Percentiles rank a stretch among this genome's conserved stretches.
phyloP scores from a whole-genome alignment of 805 yeast genomes.

The Hanseniaspora thailandica region DNA sequence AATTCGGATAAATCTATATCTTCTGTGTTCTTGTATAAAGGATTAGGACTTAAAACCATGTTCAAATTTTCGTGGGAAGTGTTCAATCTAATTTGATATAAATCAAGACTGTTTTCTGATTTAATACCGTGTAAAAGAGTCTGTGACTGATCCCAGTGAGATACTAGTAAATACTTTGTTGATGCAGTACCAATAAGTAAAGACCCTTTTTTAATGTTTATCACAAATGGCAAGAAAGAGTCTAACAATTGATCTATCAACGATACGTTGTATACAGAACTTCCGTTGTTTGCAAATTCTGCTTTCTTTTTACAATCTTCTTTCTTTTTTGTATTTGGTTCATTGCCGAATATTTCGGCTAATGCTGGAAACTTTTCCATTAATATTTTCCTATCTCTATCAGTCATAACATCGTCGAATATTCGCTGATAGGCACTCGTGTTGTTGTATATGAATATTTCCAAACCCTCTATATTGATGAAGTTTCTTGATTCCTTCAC shows the following conservation, averaged over 20 bases:
- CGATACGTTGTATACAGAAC: constrained; percentile 20
- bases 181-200: constrained; percentile 66
- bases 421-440: constrained; percentile 63
- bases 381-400: constrained; percentile 10
- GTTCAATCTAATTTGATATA: constrained; percentile 38
- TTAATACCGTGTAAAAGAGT: constrained; percentile 48
- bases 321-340: neutral
- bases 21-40: constrained; percentile 38
- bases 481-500: constrained; percentile 32
- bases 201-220: constrained; percentile 55
- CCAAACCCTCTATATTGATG: constrained; percentile 62
- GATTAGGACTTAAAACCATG: constrained; percentile 56
- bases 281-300: constrained; percentile 22
- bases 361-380: constrained; percentile 3
- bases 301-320: neutral
- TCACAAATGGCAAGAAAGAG: constrained; percentile 47
- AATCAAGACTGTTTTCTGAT: constrained; percentile 44
- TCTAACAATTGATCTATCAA: constrained; percentile 17
- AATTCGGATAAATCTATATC: constrained; percentile 15
- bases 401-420: constrained; percentile 30
- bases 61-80: constrained; percentile 42
- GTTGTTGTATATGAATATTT: constrained; percentile 72
- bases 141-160: constrained; percentile 42
- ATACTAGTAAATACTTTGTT: constrained; percentile 61
- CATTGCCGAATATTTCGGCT: constrained; percentile 4